Conservation (phyloP, 2,329 filamentous ascomycete species). For the Chaetomiaceae sp. region DNA sequence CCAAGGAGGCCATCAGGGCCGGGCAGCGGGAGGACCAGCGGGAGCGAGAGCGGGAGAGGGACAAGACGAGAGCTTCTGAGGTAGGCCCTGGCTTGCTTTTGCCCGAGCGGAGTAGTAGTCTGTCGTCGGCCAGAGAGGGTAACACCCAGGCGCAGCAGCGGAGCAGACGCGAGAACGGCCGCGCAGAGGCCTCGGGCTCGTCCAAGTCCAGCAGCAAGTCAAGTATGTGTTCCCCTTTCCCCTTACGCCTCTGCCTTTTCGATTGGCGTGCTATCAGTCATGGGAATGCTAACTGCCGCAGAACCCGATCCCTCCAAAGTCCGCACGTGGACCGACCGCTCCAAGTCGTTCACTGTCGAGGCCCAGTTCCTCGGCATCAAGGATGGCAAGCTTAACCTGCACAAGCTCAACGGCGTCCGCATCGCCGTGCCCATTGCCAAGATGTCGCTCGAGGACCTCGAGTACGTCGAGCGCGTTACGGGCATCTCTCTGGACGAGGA, state of each 20-base stretch:
- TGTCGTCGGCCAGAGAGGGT: slow-evolving; percentile 61
- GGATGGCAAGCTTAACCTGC: slow-evolving; percentile 94
- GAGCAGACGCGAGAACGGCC: slow-evolving; percentile 61
- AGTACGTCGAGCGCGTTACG: slow-evolving; percentile 87
- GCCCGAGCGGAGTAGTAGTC: slow-evolving; percentile 73
- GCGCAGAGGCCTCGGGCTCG: slow-evolving; percentile 47
- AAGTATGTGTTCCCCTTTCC: slow-evolving; percentile 53
- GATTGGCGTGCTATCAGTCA: too few species aligned
- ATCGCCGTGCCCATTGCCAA: slow-evolving; percentile 93
- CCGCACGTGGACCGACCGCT: slow-evolving; percentile 89
- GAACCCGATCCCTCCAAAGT: slow-evolving; percentile 80
- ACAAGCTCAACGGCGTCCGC: slow-evolving; percentile 97
- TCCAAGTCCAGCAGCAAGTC: slow-evolving; percentile 63
- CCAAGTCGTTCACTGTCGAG: slow-evolving; percentile 93
- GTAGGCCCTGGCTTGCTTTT: slow-evolving; percentile 73
- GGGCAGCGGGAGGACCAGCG: slow-evolving; percentile 49
- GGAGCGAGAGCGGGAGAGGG: slow-evolving; percentile 7
- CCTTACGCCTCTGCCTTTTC: too few species aligned
- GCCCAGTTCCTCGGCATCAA: slow-evolving; percentile 92
- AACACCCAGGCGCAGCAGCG: slow-evolving; percentile 61
- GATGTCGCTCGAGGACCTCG: slow-evolving; percentile 91
- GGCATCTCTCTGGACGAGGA: slow-evolving; percentile 89
- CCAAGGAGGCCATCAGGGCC: slow-evolving; percentile 69
- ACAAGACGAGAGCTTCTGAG: slow-evolving; percentile 49
- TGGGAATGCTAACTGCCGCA: slow-evolving; percentile 30